Conservation (phyloP, 73 alveolate species). For the Halteria grandinella region DNA sequence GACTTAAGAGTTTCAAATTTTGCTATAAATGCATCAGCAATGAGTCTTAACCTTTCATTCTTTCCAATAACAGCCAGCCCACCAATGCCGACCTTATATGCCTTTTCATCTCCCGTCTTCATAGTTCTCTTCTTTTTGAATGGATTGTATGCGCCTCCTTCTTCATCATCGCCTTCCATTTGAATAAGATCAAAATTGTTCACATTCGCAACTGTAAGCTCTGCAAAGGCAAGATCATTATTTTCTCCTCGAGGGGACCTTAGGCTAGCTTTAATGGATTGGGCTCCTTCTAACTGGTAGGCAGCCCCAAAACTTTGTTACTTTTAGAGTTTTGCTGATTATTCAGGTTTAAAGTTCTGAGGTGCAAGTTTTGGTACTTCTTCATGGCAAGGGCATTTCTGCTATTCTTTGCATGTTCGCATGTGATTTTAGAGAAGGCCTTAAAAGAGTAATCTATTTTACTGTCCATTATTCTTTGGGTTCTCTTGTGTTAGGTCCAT, state of each 20-base stretch:
- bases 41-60: background rate
- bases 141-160: no score
- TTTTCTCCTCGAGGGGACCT: no score
- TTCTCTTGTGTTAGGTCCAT: background rate
- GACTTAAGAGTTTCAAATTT: no score
- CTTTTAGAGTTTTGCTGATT: no score
- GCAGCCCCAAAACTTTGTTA: no score
- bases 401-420: background rate
- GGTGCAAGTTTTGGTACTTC: no score
- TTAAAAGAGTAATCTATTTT: background rate
- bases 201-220: background rate
- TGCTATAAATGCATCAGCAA: background rate
- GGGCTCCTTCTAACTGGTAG: no score
- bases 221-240: slow-evolving; percentile 41
- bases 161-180: background rate
- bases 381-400: no score
- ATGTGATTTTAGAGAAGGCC: slow-evolving; percentile 12
- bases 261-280: no score
- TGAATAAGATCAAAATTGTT: background rate
- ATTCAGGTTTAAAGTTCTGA: no score
- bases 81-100: background rate
- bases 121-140: background rate
- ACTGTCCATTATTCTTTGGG: no score
- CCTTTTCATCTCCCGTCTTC: background rate
- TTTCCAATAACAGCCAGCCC: background rate